Evolutionary conservation across 2,329 filamentous ascomycete genomes (phyloP).

Genomic region (Delphinella strobiligena): DNA sequence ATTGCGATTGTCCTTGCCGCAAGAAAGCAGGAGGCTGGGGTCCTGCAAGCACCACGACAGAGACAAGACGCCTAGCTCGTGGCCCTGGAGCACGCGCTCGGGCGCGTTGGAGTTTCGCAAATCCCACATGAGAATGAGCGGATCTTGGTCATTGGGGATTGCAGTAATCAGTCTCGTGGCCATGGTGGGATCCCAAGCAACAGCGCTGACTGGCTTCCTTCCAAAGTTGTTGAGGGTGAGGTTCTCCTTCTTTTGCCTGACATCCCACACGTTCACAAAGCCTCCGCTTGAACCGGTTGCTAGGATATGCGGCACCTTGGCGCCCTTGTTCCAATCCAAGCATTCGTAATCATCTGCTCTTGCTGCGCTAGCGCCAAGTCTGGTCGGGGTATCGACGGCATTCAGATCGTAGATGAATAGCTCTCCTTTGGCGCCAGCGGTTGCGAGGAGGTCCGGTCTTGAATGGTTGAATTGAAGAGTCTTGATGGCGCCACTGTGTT

Average conservation of each 20-base stretch:
- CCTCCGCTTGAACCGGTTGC: conserved; percentile 87
- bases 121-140: conserved; percentile 87
- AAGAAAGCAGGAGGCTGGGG: conserved; percentile 76
- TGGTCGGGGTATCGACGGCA: conserved; percentile 76
- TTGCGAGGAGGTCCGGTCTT: conserved; percentile 81
- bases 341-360: conserved; percentile 93
- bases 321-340: conserved; percentile 81
- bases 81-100: conserved; percentile 76
- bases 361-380: conserved; percentile 75
- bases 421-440: conserved; percentile 88
- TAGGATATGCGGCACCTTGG: conserved; percentile 86
- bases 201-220: conserved; percentile 84
- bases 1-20: conserved; percentile 91
- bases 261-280: conserved; percentile 96
- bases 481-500: conserved; percentile 88
- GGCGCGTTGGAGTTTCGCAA: conserved; percentile 91
- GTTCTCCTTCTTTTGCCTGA: conserved; percentile 96
- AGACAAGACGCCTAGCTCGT: conserved; percentile 86
- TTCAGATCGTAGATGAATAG: conserved; percentile 92
- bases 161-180: conserved; percentile 88
- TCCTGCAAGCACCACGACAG: conserved; percentile 94
- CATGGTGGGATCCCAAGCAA: conserved; percentile 93
- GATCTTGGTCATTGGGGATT: conserved; percentile 77
- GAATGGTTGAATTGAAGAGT: conserved; percentile 93
- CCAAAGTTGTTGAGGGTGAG: conserved; percentile 82